Base-by-base conservation (phyloP, 768 basidiomycete genomes). In the Collybia sordida region DNA sequence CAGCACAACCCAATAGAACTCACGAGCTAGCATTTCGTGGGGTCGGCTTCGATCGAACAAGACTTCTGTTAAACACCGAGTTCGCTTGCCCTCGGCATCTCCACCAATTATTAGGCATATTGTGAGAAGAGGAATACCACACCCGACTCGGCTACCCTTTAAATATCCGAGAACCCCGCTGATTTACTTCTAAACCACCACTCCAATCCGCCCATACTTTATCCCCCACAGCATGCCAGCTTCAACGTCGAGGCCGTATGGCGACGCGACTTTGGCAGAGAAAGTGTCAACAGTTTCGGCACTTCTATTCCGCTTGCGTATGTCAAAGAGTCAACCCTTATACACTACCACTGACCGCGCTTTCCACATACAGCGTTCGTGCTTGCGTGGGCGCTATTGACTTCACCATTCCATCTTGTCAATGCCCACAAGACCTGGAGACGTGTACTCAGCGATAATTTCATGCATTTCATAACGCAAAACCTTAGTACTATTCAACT, bases 341-440 rank as follows among this genome's bases (percentile, higher is more conserved):
- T n/a, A n/a, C 39, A 42, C 22, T 37, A 14, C 25, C 37, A 27
- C 6, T 21, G 12, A 47, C 37, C 21, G 14, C 25, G 3, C 17
- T 44, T 38, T 21, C 6, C 39, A 3, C 27, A 12, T 37, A 15
- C 43, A 62, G 61, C 64, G 1, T 28, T 49, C 0, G 45, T 51
- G 14, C 49, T 64, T 6, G 22, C 51, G 7, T 63, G 60, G 63
- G 50, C 39, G 6, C 22, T 50, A 14, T 28, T 37, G 18, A 50
- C 60, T 27, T 58, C 50, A 9, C 19, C 50, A 6, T 65, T 57
- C 23, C 31, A 44, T 6, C 34, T 49, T 36, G 38, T 43, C 36
- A 64, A 58, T 36, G 53, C 24, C 28, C 42, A 47, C 41, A 65
- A 64, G 35, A 54, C 50, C 25, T 51, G 60, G 50, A 60, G 50